Percentiles rank a stretch among this genome's conserved stretches.
These are phyloP conservation scores for Backusella tarrabulga DNA, from an alignment of 192 early-diverging fungal genomes.

Conservation along the genomic window DNA sequence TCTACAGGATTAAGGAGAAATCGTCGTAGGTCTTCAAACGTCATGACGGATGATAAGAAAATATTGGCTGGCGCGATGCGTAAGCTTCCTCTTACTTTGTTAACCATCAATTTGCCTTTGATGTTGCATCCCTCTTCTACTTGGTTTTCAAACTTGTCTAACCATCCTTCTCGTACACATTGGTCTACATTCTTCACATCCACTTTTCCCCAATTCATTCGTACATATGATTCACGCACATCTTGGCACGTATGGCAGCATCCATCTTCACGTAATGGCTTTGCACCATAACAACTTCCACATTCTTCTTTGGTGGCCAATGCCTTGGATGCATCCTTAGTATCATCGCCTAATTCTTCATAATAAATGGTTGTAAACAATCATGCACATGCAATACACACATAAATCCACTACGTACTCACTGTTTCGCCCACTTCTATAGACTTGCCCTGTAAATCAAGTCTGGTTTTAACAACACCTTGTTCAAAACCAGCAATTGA, in stretches of 20 bases:
- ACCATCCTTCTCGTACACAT: conserved; percentile 86
- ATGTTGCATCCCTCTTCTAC: conserved; percentile 89
- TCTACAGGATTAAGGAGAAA: conserved; percentile 44
- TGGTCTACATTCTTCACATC: conserved; percentile 81
- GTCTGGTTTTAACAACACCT: conserved; percentile 81
- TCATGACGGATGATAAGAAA: conserved; percentile 65
- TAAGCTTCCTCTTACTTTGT: conserved; percentile 92
- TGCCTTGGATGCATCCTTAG: conserved; percentile 32
- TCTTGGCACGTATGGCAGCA: conserved; percentile 97
- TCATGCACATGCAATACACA: neutral
- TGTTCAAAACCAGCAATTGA: conserved; percentile 68
- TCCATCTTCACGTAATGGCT: conserved; percentile 52
- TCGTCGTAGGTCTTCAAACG: conserved; percentile 73
- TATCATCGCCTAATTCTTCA: conserved; percentile 55
- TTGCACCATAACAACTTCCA: conserved; percentile 88
- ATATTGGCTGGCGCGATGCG: conserved; percentile 89
- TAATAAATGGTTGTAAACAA: neutral
- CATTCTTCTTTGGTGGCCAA: conserved; percentile 58
- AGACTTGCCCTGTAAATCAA: conserved; percentile 60
- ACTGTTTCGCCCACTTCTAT: conserved; percentile 59
- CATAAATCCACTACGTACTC: conserved; percentile 40
- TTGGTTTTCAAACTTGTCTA: conserved; percentile 71
- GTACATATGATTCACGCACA: conserved; percentile 81
- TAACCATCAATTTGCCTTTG: conserved; percentile 76
- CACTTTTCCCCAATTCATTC: conserved; percentile 81